Evolutionary conservation across 2,329 filamentous ascomycete species (phyloP), one percentile per base, ranked within the genome.

Genomic region (Sclerotinia nivalis): DNA sequence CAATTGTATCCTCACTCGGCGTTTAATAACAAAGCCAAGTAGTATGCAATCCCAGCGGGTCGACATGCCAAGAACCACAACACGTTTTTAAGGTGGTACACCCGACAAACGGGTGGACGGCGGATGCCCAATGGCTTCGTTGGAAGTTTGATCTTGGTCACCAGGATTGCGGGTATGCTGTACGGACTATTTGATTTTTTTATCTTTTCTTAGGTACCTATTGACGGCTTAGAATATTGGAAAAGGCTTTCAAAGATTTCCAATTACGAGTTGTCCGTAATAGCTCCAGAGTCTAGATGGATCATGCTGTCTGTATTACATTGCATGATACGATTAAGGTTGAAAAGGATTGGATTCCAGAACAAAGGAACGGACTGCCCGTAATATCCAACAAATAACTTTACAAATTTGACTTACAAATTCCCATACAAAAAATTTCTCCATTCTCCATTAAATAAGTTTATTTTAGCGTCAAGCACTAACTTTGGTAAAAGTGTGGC

Each of bases 361-460:
- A 62, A 52, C 60, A 37, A 52, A 18, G 40, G 45, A 40, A 52
- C 60, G 60, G 47, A 64, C 34, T 50, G 60, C 10, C 45, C 60
- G 60, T 13, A 5, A 22, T 31, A 31, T 47, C 25, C 58, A 60
- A n/a, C 40, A 13, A 10, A 45, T 10, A 20, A 31, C n/a, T 15
- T 15, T 25, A 31, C n/a, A 47, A 47, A n/a, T n/a, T n/a, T 47
- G 15, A 40, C n/a, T 52, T 52, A 28, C 50, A 31, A 54, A 54
- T 31, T 8, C 10, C n/a, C 49, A 25, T 28, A n/a, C 49, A 12
- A 25, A 18, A 3, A 4, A 52, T 52, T 52, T 25, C 49, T 9
- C 25, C n/a, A 13, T 25, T 8, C 60, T n/a, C 45, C 43, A 37
- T 34, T n/a, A 37, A 37, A 37, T 50, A 62, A 37, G 20, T 37